Base-by-base conservation (phyloP, 2,329 filamentous ascomycete species). In the Paracoccidioides brasiliensis region DNA sequence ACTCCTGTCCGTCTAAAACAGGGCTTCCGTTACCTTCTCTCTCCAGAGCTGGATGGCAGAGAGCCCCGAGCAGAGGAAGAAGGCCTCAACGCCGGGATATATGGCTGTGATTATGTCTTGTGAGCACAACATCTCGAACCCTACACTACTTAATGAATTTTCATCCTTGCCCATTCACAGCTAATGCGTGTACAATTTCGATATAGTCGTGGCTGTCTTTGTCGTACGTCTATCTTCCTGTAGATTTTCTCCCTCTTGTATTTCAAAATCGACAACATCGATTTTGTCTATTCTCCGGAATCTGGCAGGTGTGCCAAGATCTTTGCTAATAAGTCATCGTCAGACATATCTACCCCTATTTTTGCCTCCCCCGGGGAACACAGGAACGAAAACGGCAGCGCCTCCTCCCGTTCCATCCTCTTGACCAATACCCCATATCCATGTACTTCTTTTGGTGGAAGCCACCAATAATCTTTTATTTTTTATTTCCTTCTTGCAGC, bases 31-130 rank as follows among this genome's bases (percentile, higher is more conserved):
- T 53, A 69, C 77, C 42, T 73, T 75, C 56, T 69, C 74, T 8
- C 69, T 77, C 46, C 73, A 77, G 60, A 69, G 68, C 42, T 77
- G 74, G 75, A 65, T 77, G 50, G 71, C 71, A 40, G 75, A 77
- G 63, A 72, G 70, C 30, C 67, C 71, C n/a, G 72, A 76, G 35
- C 73, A 77, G 60, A 73, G 70, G 71, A 84, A 81, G 69, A 83
- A 73, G 57, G 73, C 81, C 32, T 74, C 77, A 48, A 90, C 88
- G 4, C 89, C 90, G 2, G 80, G 77, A 53, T 83, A 82, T 68
- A 84, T 93, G 71, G 83, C 83, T 55, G 82, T 93, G 55, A 79
- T 83, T 70, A 93, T 94, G 86, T 82, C 87, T 22, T 66, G 86
- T 89, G 76, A 64, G 83, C 79, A 44, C 14, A 52, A 22, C 55